These are phyloP conservation scores for Meripilus lineatus DNA, from an alignment of 1,284 basidiomycete genomes.

Conservation along the genomic window DNA sequence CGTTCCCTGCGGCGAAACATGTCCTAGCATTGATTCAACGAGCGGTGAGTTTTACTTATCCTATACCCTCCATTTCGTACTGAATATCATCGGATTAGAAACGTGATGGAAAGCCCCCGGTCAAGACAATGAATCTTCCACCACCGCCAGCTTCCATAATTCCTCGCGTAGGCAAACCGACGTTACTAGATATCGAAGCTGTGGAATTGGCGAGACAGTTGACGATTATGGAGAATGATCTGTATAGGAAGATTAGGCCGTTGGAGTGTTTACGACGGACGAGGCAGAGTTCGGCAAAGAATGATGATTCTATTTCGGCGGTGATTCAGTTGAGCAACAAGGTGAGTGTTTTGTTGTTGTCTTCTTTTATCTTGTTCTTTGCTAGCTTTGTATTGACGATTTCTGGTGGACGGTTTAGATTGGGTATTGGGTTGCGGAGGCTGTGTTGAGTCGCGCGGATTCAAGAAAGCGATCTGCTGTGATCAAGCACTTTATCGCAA, in stretches of 20 bases:
- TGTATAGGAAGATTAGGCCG: slow-evolving; percentile 87
- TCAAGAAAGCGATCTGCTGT: slow-evolving; percentile 76
- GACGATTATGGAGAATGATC: slow-evolving; percentile 85
- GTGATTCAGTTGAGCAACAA: slow-evolving; percentile 92
- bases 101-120: slow-evolving; percentile 44
- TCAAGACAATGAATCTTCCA: slow-evolving; percentile 41
- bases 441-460: slow-evolving; percentile 83
- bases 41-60: slow-evolving; percentile 48
- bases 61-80: slow-evolving; percentile 17
- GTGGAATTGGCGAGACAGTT: slow-evolving; percentile 92
- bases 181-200: slow-evolving; percentile 85
- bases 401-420: slow-evolving; percentile 41
- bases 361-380: too few relatives aligned
- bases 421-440: slow-evolving; percentile 92
- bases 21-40: slow-evolving; percentile 70
- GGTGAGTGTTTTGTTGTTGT: slow-evolving; percentile 43
- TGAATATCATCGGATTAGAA: slow-evolving; percentile 51
- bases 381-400: neutral
- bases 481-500: slow-evolving; percentile 89
- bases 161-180: slow-evolving; percentile 76
- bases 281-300: slow-evolving; percentile 67
- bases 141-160: slow-evolving; percentile 73
- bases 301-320: slow-evolving; percentile 78
- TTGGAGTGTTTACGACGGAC: slow-evolving; percentile 88
- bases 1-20: slow-evolving; percentile 67